Conservation (phyloP, 257 asterid genomes). For the Pogostemon cablin region DNA sequence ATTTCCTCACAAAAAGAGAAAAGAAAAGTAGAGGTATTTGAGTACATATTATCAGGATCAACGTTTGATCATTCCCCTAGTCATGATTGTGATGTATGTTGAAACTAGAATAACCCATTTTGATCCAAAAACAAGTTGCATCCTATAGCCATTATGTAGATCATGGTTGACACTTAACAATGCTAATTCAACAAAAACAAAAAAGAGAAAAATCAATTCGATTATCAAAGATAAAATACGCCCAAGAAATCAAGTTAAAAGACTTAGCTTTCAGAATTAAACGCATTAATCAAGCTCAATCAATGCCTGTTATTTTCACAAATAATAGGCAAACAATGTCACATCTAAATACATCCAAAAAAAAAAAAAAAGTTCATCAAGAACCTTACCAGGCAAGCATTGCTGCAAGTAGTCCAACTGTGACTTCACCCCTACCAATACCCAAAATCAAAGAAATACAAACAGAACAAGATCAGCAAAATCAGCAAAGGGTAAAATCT, state of each 20-base stretch:
- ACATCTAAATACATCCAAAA: not conserved
- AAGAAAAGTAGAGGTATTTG: not conserved
- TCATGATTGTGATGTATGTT: slow-evolving; percentile 16
- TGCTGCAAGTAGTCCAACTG: slow-evolving; percentile 96
- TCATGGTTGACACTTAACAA: not conserved
- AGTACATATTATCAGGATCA: not conserved
- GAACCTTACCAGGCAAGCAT: slow-evolving; percentile 79
- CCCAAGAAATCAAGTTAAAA: slow-evolving; percentile 13
- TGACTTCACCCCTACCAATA: slow-evolving; percentile 69
- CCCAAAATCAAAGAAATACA: slow-evolving; percentile 23
- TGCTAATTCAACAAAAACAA: slow-evolving; percentile 6
- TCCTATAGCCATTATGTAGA: not conserved
- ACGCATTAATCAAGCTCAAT: not conserved
- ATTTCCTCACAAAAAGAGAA: too few relatives aligned
- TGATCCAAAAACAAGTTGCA: too few relatives aligned
- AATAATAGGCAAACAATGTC: not conserved
- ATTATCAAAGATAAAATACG: slow-evolving; percentile 1
- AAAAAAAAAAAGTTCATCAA: slow-evolving; percentile 12
- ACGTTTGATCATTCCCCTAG: slow-evolving; percentile 5
- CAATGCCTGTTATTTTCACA: not conserved
- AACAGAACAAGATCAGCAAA: slow-evolving; percentile 31
- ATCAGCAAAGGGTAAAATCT: slow-evolving; percentile 19
- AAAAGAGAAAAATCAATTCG: not conserved
- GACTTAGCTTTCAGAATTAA: slow-evolving; percentile 8
- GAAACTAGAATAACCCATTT: not conserved